Evolutionary conservation across 179 eudicot genomes (phyloP).

Genomic region (Amaranthus tricolor): DNA sequence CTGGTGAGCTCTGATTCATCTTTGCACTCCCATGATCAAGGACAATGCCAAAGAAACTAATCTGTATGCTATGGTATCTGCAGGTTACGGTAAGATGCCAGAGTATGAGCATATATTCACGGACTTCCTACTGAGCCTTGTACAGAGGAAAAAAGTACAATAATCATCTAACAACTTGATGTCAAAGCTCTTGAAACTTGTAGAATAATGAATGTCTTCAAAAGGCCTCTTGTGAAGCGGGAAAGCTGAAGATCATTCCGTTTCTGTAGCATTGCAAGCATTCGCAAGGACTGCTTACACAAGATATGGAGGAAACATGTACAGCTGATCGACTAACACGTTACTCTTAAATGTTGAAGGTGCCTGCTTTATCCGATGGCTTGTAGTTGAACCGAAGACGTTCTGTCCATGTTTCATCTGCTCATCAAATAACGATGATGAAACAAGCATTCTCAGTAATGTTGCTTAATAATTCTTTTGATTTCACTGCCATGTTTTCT

Average conservation of each 20-base stretch:
- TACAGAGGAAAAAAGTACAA: conserved; percentile 41
- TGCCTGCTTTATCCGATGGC: neutral
- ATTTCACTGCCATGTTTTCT: conserved; percentile 1
- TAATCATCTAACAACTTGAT: conserved; percentile 32
- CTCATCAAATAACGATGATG: too few relatives aligned
- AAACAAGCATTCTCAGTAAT: neutral
- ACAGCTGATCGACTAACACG: conserved; percentile 19
- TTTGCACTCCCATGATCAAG: neutral
- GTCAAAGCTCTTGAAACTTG: neutral
- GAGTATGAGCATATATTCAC: conserved; percentile 92
- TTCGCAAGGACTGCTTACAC: conserved; percentile 20
- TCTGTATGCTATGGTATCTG: conserved; percentile 12
- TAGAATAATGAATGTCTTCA: neutral
- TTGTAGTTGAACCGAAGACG: conserved; percentile 24
- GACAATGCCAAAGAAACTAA: neutral
- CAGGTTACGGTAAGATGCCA: conserved; percentile 98
- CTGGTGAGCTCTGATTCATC: conserved; percentile 41
- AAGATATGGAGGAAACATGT: conserved; percentile 15
- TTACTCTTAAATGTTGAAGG: neutral
- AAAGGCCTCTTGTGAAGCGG: conserved; percentile 13
- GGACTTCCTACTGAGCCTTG: conserved; percentile 71
- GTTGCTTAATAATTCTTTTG: neutral
- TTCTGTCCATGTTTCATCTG: neutral
- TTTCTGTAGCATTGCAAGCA: conserved; percentile 16
- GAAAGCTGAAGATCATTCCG: conserved; percentile 13